Conservation (phyloP, 257 asterid species). For the Haberlea rhodopensis region DNA sequence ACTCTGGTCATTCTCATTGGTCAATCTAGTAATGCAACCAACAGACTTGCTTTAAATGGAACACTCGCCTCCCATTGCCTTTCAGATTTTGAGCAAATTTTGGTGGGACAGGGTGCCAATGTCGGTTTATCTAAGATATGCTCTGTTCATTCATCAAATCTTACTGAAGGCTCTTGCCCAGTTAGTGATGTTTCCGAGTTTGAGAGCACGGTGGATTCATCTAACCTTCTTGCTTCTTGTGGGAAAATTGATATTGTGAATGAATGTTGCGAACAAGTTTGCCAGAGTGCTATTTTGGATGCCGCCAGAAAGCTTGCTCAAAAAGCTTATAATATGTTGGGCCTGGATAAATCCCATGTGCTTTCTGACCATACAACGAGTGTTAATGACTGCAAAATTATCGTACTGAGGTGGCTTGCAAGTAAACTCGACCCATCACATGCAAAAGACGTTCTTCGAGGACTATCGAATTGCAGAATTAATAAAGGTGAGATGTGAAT, state of each 20-base stretch:
- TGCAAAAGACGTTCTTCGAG: constrained; percentile 88
- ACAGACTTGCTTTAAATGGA: constrained; percentile 66
- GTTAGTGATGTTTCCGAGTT: constrained; percentile 66
- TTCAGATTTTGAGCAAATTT: constrained; percentile 73
- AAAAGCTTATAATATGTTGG: constrained; percentile 60
- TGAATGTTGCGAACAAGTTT: constrained; percentile 92
- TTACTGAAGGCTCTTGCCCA: constrained; percentile 93
- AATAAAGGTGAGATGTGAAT: constrained; percentile 66
- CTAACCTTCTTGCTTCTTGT: constrained; percentile 78
- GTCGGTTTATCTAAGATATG: constrained; percentile 65
- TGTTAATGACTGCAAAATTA: constrained; percentile 69
- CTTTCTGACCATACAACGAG: constrained; percentile 65
- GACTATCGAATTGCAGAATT: constrained; percentile 82
- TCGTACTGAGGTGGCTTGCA: constrained; percentile 88
- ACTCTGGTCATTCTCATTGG: constrained; percentile 78
- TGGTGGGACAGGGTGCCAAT: constrained; percentile 88
- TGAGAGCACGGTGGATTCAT: constrained; percentile 66
- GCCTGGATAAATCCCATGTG: constrained; percentile 46
- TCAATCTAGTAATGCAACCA: constrained; percentile 64
- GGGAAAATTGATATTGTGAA: constrained; percentile 73
- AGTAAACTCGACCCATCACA: constrained; percentile 77
- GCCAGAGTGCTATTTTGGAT: constrained; percentile 81
- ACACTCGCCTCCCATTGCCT: constrained; percentile 73
- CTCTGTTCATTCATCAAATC: constrained; percentile 69
- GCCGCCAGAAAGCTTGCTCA: constrained; percentile 80